Base-by-base conservation (phyloP, 176 grass and related monocot genomes). In the Phoenix dactylifera region DNA sequence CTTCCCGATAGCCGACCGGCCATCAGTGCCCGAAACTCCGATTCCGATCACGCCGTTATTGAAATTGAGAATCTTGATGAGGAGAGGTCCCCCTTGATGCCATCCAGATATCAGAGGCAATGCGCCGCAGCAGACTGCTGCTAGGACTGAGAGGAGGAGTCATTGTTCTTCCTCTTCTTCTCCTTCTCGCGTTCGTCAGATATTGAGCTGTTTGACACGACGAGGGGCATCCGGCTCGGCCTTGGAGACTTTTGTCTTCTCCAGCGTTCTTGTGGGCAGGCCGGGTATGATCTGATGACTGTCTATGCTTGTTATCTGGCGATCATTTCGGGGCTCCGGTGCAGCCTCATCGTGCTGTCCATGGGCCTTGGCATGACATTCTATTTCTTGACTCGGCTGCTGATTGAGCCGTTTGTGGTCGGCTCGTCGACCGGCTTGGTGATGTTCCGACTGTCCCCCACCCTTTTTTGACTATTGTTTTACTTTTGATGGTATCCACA, bases 281-380 rank as follows among this genome's bases (percentile, higher is more conserved):
- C 88, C 93, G 49, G 87, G 93, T 98, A 98, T 62, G 93, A 92
- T 79, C 67, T 98, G 64, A 98, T 92, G 88, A 98, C 87, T 2
- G 93, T 98, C 14, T 98, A 92, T 67, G 93, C 93, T n/a, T 98
- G 93, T 75, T 98, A 98, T 73, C 87, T 98, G 54, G 93, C 88
- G 30, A 98, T 92, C 67, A 88, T 98, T 72, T 80, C 93, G 17
- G 93, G 93, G 26, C 87, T 98, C 26, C 87, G 84, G 16, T 98
- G 93, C 76, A 98, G 87, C 67, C 84, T 98, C 50, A 86, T 98
- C 59, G 71, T 98, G 59, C 81, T 92, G 12, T 88, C 87, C 0
- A 77, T 98, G 68, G 86, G 82, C 26, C 67, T 76, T 58, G 93
- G 93, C 25, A 70, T 91, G 12, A 66, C 68, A 17, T 97, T 97